A percentile compares a stretch with the other conserved stretches of the same genome.
These are phyloP conservation scores for Diplocarpon mali DNA, from an alignment of 2,329 filamentous ascomycete genomes.

Conservation along the genomic window DNA sequence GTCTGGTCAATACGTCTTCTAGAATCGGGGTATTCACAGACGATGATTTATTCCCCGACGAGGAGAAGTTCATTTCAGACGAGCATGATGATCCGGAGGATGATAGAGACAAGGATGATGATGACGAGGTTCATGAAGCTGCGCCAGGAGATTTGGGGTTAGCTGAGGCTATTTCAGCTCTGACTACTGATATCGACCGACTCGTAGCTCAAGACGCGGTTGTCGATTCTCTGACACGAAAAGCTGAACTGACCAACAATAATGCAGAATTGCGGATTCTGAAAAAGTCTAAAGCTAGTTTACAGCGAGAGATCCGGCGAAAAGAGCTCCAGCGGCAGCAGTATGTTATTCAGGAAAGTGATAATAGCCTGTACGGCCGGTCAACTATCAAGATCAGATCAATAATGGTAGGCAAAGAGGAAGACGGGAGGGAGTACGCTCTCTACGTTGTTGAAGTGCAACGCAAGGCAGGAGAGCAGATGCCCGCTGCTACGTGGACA, in stretches of 20 bases:
- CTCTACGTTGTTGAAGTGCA: constrained; percentile 89
- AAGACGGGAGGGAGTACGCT: constrained; percentile 87
- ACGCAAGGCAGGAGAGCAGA: constrained; percentile 82
- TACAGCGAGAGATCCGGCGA: constrained; percentile 82
- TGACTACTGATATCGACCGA: constrained; percentile 87
- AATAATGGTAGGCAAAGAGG: constrained; percentile 83
- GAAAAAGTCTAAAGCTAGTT: constrained; percentile 84
- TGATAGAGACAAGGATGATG: constrained; percentile 47
- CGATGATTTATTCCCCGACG: constrained; percentile 85
- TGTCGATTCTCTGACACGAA: constrained; percentile 80
- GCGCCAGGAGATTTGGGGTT: constrained; percentile 88
- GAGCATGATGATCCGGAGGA: constrained; percentile 63
- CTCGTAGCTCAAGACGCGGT: constrained; percentile 80
- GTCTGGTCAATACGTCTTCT: constrained; percentile 77
- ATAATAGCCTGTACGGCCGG: constrained; percentile 90
- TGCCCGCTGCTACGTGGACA: constrained; percentile 91
- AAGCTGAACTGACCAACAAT: constrained; percentile 96
- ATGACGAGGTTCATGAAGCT: constrained; percentile 84
- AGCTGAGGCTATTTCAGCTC: constrained; percentile 78
- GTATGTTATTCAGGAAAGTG: constrained; percentile 94
- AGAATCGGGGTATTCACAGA: constrained; percentile 88
- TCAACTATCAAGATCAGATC: constrained; percentile 84
- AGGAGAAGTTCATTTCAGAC: constrained; percentile 74
- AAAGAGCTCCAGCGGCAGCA: constrained; percentile 96
- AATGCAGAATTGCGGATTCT: constrained; percentile 85